Base-by-base conservation (phyloP, 2,329 filamentous ascomycete genomes). In the Diaporthe aspalathi region DNA sequence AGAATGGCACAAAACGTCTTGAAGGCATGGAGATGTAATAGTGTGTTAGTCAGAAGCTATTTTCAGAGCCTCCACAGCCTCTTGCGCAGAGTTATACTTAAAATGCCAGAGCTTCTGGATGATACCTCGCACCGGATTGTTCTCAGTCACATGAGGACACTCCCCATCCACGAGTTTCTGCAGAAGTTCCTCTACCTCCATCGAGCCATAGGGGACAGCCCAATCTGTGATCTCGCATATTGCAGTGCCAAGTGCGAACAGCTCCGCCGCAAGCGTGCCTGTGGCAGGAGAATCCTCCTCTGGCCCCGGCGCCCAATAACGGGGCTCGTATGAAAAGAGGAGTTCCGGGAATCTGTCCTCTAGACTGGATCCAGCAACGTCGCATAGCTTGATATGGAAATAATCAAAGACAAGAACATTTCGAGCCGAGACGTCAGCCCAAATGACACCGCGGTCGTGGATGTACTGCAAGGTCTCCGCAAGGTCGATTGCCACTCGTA, bases 91-190 rank as follows among this genome's bases (percentile, higher is more conserved):
- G n/a, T n/a, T n/a, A n/a, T n/a, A n/a, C n/a, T n/a, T n/a, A 5
- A 67, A 47, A 47, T 47, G 45, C 45, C 45, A 47, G 14, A 47
- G 45, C 45, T 47, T 47, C 45, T 47, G 45, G 45, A 47, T 47
- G 45, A 47, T 47, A 47, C 45, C 45, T 47, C 45, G 45, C 45
- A 47, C 17, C 45, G 16, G 45, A 47, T 47, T 47, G 45, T 47
- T 47, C 45, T 47, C 45, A 47, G 45, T n/a, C 45, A 47, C n/a
- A 47, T 47, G 45, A 47, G 45, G 45, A 47, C n/a, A 47, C 45
- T 47, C 45, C 45, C 45, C 45, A 47, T 47, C 45, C 45, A 17
- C n/a, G 45, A 47, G 45, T 17, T 47, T 47, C 45, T 47, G 45
- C 45, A 47, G 45, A 47, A 47, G n/a, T 47, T 47, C 45, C 45